Evolutionary conservation across 2,329 filamentous ascomycete species (phyloP), one percentile per base, ranked within the genome.

Genomic region (Hypomyces rosellus): DNA sequence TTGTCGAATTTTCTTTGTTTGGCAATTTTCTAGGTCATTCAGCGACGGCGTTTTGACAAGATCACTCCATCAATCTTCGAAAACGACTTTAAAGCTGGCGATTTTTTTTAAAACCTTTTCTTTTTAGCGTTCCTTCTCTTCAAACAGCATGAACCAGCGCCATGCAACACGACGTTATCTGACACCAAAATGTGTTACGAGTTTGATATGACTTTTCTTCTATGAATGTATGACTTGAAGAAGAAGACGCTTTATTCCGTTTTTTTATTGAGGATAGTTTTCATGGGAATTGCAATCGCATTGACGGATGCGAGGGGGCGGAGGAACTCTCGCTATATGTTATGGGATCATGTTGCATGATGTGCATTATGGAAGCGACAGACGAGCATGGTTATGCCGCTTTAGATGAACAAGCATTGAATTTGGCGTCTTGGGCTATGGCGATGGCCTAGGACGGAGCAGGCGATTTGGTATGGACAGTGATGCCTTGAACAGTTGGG

Each of bases 11-110:
- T 57, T 25, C 39, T 37, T 41, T 48, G 64, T 60, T 57, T 63
- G 62, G 57, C 63, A 58, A 53, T 46, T 57, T 44, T 49, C 40
- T 42, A 38, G 67, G 60, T 57, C 61, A 60, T 56, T 56, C 45
- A 72, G 71, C 70, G 70, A 69, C 63, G 69, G 70, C 70, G 70
- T 73, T 71, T 54, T 62, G 61, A 64, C 65, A 67, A 67, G 65
- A 67, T 64, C 57, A 60, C 57, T 63, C 20, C 46, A 45, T 58
- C 48, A 53, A 60, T 62, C 61, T 63, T 63, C 57, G 57, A 67
- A 59, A 61, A 61, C 60, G 58, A 58, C 55, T 56, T 60, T 45
- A 38, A 37, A 45, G 47, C 45, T 48, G 49, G 57, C 51, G 49
- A 54, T 47, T 48, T 60, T 55, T 56, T 60, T 55, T 56, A 52